Base-by-base conservation (phyloP, 108 stramenopile species). In the Skeletonema marinoi region DNA sequence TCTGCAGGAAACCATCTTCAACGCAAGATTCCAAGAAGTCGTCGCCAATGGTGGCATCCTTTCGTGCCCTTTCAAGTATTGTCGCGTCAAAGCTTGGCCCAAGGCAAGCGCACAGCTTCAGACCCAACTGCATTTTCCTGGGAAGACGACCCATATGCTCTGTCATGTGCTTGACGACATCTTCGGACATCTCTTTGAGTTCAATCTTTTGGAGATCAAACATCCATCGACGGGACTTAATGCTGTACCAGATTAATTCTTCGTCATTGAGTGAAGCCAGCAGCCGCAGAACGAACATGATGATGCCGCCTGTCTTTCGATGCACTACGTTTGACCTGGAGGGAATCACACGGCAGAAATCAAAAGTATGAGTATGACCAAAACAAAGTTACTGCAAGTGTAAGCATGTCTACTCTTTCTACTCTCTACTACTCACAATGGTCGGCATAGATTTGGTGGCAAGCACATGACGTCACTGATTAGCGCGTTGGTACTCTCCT, bases 31-130 rank as follows among this genome's bases (percentile, higher is more conserved):
- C 76, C 10, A 89, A 64, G 19, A 83, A 70, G 9, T 80, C 31
- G 12, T 78, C 67, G 21, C 66, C 51, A 41, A 60, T 31, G 42
- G 68, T 66, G 51, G 65, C 32, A 12, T 62, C 72, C 41, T 50
- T 51, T 38, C 48, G 54, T 31, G 41, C 64, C 67, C 67, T 73
- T 30, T 14, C 32, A 12, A 73, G 50, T 6, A 74, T 66, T 11
- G 78, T 58, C 2, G 81, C 68, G 63, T 87, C 81, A 25, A 89
- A 69, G 32, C 56, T 76, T 2, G 81, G 60, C 3, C 88, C 88
- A 35, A 89, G 68, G 50, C 88, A 89, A 16, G 88, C 86, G 32
- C 81, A 81, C 10, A 73, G 70, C 56, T 78, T 83, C 56, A 89
- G 60, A 9, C 82, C 76, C 71, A 73, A 71, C 71, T 77, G 83